Evolutionary conservation across 164 flowering plant genomes (phyloP).

Genomic region (Aristolochia contorta): DNA sequence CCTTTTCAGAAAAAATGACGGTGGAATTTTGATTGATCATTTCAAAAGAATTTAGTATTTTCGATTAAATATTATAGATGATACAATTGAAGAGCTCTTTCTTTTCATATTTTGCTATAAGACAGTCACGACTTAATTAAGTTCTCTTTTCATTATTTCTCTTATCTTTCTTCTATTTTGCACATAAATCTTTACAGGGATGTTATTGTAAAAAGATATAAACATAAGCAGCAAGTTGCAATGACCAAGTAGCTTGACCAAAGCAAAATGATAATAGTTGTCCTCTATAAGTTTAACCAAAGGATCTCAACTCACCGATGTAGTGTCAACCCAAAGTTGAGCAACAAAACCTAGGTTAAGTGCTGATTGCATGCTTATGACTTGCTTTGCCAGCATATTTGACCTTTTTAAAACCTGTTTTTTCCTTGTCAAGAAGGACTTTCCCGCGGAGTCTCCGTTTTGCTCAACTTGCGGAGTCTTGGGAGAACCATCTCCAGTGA

Average conservation of each 20-base stretch:
- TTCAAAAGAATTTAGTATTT: too few species aligned
- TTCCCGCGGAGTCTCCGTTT: conserved; percentile 7
- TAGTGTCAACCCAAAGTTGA: conserved; percentile 76
- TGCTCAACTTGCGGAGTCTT: conserved; percentile 6
- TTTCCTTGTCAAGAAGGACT: conserved; percentile 18
- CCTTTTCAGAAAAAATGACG: too few species aligned
- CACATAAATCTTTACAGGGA: background rate
- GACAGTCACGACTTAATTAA: background rate
- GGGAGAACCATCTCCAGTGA: conserved; percentile 3
- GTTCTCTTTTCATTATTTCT: background rate
- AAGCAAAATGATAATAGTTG: background rate
- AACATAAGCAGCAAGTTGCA: background rate
- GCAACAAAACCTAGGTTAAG: conserved; percentile 66
- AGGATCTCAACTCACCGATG: conserved; percentile 37
- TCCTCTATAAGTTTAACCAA: background rate
- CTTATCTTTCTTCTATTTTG: background rate
- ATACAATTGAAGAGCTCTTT: too few species aligned
- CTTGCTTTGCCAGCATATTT: conserved; percentile 74
- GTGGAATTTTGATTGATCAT: too few species aligned
- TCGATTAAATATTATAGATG: too few species aligned
- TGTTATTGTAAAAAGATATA: background rate
- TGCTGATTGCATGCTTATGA: conserved; percentile 65
- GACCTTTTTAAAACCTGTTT: conserved; percentile 53
- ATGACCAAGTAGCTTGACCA: background rate
- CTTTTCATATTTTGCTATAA: too few species aligned